Conservation (phyloP, 305 asterid genomes). For the Fraxinus sp. region DNA sequence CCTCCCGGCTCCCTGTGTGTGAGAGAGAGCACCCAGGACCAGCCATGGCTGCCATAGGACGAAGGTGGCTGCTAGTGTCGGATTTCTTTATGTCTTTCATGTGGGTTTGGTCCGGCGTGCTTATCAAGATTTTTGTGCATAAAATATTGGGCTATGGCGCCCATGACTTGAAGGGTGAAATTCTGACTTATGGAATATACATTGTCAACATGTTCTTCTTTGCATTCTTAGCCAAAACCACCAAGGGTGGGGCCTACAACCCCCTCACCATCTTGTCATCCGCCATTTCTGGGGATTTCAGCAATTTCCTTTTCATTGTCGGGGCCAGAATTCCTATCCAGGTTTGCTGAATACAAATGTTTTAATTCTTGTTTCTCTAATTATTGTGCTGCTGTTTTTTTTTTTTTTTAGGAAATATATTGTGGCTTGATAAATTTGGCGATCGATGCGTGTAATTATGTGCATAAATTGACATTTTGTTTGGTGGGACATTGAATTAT, state of each 20-base stretch:
- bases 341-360: slow-evolving; percentile 31
- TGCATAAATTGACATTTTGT: not conserved
- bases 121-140: slow-evolving; percentile 61
- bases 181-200: slow-evolving; percentile 48
- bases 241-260: slow-evolving; percentile 75
- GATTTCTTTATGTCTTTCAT: slow-evolving; percentile 66
- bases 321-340: slow-evolving; percentile 86
- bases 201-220: slow-evolving; percentile 70
- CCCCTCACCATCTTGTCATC: slow-evolving; percentile 66
- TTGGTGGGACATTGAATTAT: not conserved
- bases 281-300: slow-evolving; percentile 69
- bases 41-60: slow-evolving; percentile 24
- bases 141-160: slow-evolving; percentile 49
- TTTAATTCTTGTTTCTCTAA: not conserved
- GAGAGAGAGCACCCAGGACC: not conserved
- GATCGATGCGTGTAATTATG: not conserved
- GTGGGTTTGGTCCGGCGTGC: slow-evolving; percentile 84
- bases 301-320: slow-evolving; percentile 59
- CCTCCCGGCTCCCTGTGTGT: too few species aligned
- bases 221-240: slow-evolving; percentile 47
- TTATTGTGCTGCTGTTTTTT: too few species aligned
- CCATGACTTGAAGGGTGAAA: slow-evolving; percentile 54
- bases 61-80: slow-evolving; percentile 49
- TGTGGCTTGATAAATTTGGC: not conserved
- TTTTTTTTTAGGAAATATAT: not conserved